A percentile compares a stretch with the other conserved stretches of the same genome.
Evolutionary conservation across 2,329 filamentous ascomycete species (phyloP).

Genomic region (Helminthosporium solani): DNA sequence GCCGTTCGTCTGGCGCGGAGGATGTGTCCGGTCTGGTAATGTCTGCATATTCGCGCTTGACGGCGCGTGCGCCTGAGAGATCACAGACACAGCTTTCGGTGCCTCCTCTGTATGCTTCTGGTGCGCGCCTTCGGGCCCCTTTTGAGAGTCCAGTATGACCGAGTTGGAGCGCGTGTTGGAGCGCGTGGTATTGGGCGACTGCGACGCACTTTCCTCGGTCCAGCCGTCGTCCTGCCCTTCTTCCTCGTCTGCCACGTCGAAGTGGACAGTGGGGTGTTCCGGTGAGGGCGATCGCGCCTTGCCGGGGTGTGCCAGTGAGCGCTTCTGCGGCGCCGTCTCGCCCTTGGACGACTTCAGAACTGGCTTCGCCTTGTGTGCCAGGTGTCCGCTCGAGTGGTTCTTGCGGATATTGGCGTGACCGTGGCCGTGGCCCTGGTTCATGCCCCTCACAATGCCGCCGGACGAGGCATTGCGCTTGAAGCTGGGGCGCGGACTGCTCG

Average conservation of each 20-base stretch:
- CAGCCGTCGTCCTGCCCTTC: constrained; percentile 41
- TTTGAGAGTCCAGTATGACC: constrained; percentile 38
- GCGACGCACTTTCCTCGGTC: constrained; percentile 46
- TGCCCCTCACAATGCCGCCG: constrained; percentile 37
- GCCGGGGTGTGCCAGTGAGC: constrained; percentile 29
- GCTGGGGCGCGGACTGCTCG: constrained; percentile 39
- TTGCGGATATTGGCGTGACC: constrained; percentile 40
- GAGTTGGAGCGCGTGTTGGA: constrained; percentile 46
- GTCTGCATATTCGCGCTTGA: constrained; percentile 12
- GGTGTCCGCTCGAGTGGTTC: constrained; percentile 49
- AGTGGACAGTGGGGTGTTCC: constrained; percentile 43
- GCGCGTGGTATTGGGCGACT: constrained; percentile 44
- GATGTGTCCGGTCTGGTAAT: constrained; percentile 30
- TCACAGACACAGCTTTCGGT: background rate
- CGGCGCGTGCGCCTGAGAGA: constrained; percentile 13
- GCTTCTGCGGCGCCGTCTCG: constrained; percentile 31
- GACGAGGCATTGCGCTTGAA: constrained; percentile 48
- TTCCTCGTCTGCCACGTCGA: constrained; percentile 39
- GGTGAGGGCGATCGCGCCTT: constrained; percentile 39
- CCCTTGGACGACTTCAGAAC: constrained; percentile 40
- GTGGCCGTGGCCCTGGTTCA: constrained; percentile 37
- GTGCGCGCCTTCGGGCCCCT: constrained; percentile 21
- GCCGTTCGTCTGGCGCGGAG: constrained; percentile 29
- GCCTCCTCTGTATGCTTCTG: background rate
- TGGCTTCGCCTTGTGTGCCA: constrained; percentile 45